Conservation (phyloP, 495 filamentous ascomycete genomes). For the Neurospora pannonica region DNA sequence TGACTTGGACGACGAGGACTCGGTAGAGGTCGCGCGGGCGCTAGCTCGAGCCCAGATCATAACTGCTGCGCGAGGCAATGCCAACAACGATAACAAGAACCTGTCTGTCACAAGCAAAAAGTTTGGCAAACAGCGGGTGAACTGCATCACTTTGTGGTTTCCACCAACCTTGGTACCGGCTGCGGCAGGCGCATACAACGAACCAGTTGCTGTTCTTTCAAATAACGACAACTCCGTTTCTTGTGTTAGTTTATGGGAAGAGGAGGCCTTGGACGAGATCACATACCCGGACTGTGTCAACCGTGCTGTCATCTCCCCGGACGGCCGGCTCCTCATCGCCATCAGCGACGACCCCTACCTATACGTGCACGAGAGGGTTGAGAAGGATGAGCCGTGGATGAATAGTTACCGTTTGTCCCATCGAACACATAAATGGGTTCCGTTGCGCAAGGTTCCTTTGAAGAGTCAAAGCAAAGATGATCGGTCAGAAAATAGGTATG, state of each 20-base stretch:
- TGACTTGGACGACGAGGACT: slow-evolving; percentile 31
- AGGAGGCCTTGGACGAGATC: slow-evolving; percentile 51
- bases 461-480: slow-evolving; percentile 40
- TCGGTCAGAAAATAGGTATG: slow-evolving; percentile 27
- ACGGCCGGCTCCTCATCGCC: slow-evolving; percentile 69
- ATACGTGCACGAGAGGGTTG: slow-evolving; percentile 58
- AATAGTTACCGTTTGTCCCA: slow-evolving; percentile 2
- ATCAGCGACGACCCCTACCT: slow-evolving; percentile 77
- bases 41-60: slow-evolving; percentile 18
- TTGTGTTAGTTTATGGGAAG: slow-evolving; percentile 54
- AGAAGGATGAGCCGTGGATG: slow-evolving; percentile 5
- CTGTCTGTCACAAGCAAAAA: slow-evolving; percentile 28
- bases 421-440: slow-evolving; percentile 29
- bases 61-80: neutral
- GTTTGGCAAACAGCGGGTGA: slow-evolving; percentile 41
- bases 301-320: slow-evolving; percentile 83
- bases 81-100: slow-evolving; percentile 21
- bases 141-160: slow-evolving; percentile 48
- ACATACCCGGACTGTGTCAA: slow-evolving; percentile 76
- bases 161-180: slow-evolving; percentile 19
- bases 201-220: slow-evolving; percentile 39
- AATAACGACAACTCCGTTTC: slow-evolving; percentile 88
- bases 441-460: slow-evolving; percentile 34
- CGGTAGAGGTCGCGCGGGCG: neutral
- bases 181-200: slow-evolving; percentile 27